Evolutionary conservation across 164 flowering plant genomes (phyloP).

Genomic region (Platanus orientalis): DNA sequence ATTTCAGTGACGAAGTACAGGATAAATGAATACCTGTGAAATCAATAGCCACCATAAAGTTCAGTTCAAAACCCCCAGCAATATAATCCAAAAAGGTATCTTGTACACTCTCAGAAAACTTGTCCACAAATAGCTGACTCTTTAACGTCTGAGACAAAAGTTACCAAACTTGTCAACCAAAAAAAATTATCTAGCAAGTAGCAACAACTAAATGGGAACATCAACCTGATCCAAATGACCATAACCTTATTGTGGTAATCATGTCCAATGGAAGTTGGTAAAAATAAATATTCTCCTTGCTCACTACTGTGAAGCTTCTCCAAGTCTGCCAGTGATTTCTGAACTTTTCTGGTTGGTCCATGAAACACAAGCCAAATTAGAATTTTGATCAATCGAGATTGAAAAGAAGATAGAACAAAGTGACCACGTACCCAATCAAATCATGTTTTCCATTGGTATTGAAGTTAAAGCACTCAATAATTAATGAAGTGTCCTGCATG

Average conservation of each 20-base stretch:
- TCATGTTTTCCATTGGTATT: slow-evolving; percentile 72
- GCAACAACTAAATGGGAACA: neutral
- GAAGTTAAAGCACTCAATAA: slow-evolving; percentile 64
- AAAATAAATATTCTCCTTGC: slow-evolving; percentile 48
- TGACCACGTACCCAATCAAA: slow-evolving; percentile 53
- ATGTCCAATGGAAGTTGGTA: slow-evolving; percentile 51
- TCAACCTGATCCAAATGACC: neutral
- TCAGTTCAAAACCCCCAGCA: slow-evolving; percentile 65
- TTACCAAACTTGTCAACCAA: slow-evolving; percentile 5
- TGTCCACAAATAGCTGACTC: slow-evolving; percentile 67
- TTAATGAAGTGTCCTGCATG: slow-evolving; percentile 56
- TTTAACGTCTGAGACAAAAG: slow-evolving; percentile 42
- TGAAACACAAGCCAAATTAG: slow-evolving; percentile 11
- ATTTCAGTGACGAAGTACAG: no score
- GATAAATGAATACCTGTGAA: slow-evolving; percentile 94
- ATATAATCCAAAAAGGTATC: slow-evolving; percentile 78
- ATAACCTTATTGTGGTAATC: slow-evolving; percentile 56
- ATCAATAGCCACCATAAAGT: no score
- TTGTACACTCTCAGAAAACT: slow-evolving; percentile 46
- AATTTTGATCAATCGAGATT: neutral
- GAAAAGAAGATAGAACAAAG: neutral
- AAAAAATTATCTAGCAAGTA: neutral
- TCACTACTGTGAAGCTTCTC: slow-evolving; percentile 51
- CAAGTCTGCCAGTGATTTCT: slow-evolving; percentile 58
- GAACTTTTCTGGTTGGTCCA: slow-evolving; percentile 46